Evolutionary conservation across 83 land plant species (phyloP).

Genomic region (Isoetes engelmannii): DNA sequence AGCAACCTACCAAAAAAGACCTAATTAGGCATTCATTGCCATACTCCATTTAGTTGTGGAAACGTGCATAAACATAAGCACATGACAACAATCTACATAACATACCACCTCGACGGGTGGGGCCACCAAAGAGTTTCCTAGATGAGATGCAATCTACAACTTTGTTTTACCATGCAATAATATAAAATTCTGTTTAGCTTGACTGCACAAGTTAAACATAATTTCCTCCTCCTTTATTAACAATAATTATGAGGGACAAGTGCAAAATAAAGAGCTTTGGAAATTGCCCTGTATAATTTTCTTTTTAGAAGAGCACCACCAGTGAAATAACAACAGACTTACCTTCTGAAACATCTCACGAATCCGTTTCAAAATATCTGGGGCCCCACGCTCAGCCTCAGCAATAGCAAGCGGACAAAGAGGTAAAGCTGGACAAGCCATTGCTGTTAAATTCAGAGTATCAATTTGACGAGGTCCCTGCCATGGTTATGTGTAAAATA

Average conservation of each 20-base stretch:
- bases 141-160: too few species aligned
- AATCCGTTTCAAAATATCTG: slow-evolving; percentile 74
- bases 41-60: too few species aligned
- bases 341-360: slow-evolving; percentile 90
- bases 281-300: too few species aligned
- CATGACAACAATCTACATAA: neutral
- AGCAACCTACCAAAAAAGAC: slow-evolving; percentile 57
- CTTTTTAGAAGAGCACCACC: slow-evolving; percentile 1
- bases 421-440: slow-evolving; percentile 99
- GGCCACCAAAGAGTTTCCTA: too few species aligned
- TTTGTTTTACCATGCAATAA: too few species aligned
- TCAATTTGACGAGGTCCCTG: slow-evolving; percentile 74
- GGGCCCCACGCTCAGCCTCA: slow-evolving; percentile 98
- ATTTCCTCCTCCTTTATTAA: too few species aligned
- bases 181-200: too few species aligned
- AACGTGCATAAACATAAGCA: too few species aligned
- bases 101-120: neutral
- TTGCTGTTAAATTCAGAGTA: slow-evolving; percentile 74
- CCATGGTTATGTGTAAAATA: neutral
- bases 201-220: too few species aligned
- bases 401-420: slow-evolving; percentile 93
- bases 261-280: too few species aligned
- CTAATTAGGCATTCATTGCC: neutral
- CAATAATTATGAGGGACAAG: too few species aligned
- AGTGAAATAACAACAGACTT: neutral